Evolutionary conservation across 2,329 filamentous ascomycete genomes (phyloP).

Genomic region (Canariomyces notabilis): DNA sequence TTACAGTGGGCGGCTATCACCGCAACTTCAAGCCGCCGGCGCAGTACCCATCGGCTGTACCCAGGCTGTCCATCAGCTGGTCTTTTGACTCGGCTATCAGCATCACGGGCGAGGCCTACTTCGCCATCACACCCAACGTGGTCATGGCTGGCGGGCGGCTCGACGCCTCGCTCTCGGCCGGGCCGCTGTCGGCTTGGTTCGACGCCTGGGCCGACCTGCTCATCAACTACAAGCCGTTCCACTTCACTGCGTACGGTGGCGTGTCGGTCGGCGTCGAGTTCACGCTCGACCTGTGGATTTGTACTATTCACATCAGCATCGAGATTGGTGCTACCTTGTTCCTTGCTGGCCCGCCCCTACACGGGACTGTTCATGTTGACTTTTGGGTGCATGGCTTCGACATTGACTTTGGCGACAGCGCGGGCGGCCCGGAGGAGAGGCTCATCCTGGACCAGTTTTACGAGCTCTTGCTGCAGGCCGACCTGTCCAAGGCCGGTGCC

Average conservation of each 20-base stretch:
- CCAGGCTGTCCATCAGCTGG: slow-evolving; percentile 37
- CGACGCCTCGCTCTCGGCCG: slow-evolving; percentile 18
- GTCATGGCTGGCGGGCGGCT: slow-evolving; percentile 40
- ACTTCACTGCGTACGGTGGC: background rate
- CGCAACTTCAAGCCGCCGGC: slow-evolving; percentile 30
- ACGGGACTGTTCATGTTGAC: slow-evolving; percentile 10
- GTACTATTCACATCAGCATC: slow-evolving; percentile 3
- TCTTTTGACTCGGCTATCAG: slow-evolving; percentile 27
- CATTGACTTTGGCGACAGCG: slow-evolving; percentile 10
- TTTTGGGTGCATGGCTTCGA: slow-evolving; percentile 13
- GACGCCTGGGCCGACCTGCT: slow-evolving; percentile 14
- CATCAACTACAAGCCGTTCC: slow-evolving; percentile 13
- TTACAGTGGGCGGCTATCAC: slow-evolving; percentile 44
- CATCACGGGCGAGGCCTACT: slow-evolving; percentile 40
- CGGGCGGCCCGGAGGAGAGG: no score
- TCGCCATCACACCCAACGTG: slow-evolving; percentile 41
- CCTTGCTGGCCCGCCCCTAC: slow-evolving; percentile 9
- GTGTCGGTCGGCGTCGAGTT: slow-evolving; percentile 8
- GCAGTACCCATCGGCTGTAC: slow-evolving; percentile 35
- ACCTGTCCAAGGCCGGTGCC: background rate
- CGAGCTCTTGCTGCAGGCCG: background rate
- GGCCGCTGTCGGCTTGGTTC: slow-evolving; percentile 9
- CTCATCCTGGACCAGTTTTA: slow-evolving; percentile 1
- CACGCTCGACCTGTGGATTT: slow-evolving; percentile 9
- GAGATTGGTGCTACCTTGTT: slow-evolving; percentile 6